Conservation (phyloP, 176 grass and related monocot genomes). For the Pharus latifolius region DNA sequence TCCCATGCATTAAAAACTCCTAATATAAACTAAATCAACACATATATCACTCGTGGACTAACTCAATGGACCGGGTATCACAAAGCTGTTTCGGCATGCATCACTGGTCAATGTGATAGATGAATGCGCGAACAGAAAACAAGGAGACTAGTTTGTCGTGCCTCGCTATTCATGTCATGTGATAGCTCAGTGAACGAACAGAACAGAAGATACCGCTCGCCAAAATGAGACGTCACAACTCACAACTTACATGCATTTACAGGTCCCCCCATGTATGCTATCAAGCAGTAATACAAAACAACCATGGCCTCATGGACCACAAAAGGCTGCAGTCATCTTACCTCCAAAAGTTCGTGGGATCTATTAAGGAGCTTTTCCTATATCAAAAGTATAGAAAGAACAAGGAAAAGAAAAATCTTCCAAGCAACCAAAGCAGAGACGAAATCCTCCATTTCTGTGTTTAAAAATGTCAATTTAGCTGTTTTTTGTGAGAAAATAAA, state of each 20-base stretch:
- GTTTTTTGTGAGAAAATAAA: no score
- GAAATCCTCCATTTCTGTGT: no score
- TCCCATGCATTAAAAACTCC: no score
- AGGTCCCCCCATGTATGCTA: no score
- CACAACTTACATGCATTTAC: neutral
- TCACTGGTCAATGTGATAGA: constrained; percentile 4
- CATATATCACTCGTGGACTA: no score
- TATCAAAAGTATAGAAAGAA: no score
- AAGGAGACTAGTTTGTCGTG: no score
- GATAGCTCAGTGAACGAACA: constrained; percentile 18
- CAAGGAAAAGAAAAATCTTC: no score
- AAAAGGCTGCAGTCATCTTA: neutral
- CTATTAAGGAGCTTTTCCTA: neutral
- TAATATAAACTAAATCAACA: no score
- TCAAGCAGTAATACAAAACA: neutral
- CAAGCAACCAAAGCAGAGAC: no score
- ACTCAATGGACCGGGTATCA: neutral
- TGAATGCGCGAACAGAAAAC: constrained; percentile 1
- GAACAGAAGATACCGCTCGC: neutral
- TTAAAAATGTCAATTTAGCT: no score
- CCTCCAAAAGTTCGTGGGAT: neutral
- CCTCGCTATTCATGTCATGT: no score
- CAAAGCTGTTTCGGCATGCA: neutral
- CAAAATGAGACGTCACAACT: neutral
- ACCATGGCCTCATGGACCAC: neutral